Percentiles rank a stretch among this genome's conserved stretches.
Conservation (phyloP, 2,329 filamentous ascomycete species). For the Ustulina deusta region DNA sequence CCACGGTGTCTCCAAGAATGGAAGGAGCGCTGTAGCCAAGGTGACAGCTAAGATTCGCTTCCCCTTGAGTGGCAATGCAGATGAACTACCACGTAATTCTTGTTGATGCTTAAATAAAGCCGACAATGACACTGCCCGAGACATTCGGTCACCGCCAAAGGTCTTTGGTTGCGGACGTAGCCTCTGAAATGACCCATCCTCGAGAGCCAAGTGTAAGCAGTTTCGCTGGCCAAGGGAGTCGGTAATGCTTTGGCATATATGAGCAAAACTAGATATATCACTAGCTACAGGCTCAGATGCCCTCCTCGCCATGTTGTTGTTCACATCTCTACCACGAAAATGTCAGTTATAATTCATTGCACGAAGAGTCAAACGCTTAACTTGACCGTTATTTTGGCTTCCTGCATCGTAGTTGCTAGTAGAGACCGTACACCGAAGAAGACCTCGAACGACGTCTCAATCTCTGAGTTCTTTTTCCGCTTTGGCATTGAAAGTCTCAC, state of each 20-base stretch:
- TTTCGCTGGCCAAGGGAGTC: conserved; percentile 17
- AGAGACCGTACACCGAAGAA: conserved; percentile 23
- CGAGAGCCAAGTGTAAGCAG: conserved; percentile 2
- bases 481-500: conserved; percentile 19
- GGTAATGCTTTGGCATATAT: conserved; percentile 20
- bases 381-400: conserved; percentile 29
- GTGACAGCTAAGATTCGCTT: conserved; percentile 18
- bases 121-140: conserved; percentile 15
- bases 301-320: neutral
- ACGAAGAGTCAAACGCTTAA: neutral
- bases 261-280: neutral
- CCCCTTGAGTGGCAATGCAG: conserved; percentile 18
- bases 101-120: conserved; percentile 20
- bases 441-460: conserved; percentile 15
- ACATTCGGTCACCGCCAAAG: conserved; percentile 9
- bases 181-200: conserved; percentile 14
- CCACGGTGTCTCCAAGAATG: conserved; percentile 25
- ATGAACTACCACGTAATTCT: conserved; percentile 15
- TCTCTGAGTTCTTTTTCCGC: neutral
- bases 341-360: neutral
- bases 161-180: conserved; percentile 25
- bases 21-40: conserved; percentile 14
- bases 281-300: neutral
- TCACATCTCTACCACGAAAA: neutral
- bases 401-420: conserved; percentile 4